Evolutionary conservation across 1,284 basidiomycete genomes (phyloP), one percentile per base, ranked within the genome.

Genomic region (Apiotrichum porosum): DNA sequence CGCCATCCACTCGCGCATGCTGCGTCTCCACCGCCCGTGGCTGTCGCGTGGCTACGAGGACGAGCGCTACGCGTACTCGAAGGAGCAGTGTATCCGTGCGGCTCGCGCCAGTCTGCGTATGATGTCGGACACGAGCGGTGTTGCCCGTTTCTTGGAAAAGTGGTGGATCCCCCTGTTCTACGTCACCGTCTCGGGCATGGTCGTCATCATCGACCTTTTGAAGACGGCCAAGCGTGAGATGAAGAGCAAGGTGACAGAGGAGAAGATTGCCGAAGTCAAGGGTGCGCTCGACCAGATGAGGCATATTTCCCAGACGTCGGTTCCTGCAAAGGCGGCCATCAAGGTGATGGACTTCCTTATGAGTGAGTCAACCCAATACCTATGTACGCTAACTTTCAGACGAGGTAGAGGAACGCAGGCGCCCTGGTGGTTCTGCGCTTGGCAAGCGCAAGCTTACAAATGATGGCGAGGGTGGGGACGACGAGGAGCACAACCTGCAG

Each of bases 111-210:
- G 63, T 44, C 46, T 75, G 54, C 61, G 67, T 45, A 63, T 75
- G 56, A 72, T 75, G 66, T 61, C 60, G 35, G 65, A 66, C 47
- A 57, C 62, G 19, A 54, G 62, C 44, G 68, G 68, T 1, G 65
- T 65, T 4, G 69, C 69, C 19, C 56, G 63, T 13, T 75, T 74
- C 56, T 47, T 75, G 40, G 73, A 75, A 46, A 69, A 71, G 58
- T 75, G 74, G 74, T 75, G 72, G 69, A 62, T 70, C 35, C 68
- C 65, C 1, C 56, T 71, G 30, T 70, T 72, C 54, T 71, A 73
- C 54, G 67, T 72, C 3, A 69, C 71, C 0, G 71, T 73, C 4
- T 69, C 72, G 13, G 69, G 66, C 12, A 59, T 72, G 37, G 71
- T 75, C 18, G 57, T 75, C 30, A 68, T 74, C 48, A 76, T 71